A percentile compares a stretch with the other conserved stretches of the same genome.
These are phyloP conservation scores for Mycena maculata DNA, from an alignment of 768 basidiomycete genomes.

Conservation along the genomic window DNA sequence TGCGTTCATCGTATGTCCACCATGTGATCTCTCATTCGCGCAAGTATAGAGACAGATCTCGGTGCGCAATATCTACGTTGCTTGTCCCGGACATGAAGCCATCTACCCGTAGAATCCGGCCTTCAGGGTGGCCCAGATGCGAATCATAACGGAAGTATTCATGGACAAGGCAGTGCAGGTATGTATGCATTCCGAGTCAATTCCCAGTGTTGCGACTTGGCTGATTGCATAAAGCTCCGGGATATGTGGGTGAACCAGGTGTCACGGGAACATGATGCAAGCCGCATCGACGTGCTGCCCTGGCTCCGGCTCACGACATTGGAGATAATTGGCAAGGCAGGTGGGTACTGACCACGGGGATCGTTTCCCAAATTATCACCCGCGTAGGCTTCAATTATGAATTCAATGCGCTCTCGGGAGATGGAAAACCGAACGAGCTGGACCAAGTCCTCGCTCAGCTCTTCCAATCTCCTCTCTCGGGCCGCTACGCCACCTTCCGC, in stretches of 20 bases:
- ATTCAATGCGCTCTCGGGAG: constrained; percentile 45
- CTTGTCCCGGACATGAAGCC: too few species aligned
- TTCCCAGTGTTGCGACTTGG: too few species aligned
- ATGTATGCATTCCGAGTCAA: neutral
- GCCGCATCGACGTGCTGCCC: constrained; percentile 44
- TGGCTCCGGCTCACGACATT: constrained; percentile 52
- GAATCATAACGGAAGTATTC: constrained; percentile 51
- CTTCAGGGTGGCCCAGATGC: constrained; percentile 56
- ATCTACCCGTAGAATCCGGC: constrained; percentile 52
- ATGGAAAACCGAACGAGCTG: constrained; percentile 44
- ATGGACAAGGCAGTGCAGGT: constrained; percentile 50
- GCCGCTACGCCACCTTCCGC: constrained; percentile 18
- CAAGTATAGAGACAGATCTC: neutral
- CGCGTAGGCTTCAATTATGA: constrained; percentile 51
- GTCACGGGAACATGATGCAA: constrained; percentile 25
- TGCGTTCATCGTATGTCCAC: neutral
- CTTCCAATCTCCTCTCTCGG: constrained; percentile 28
- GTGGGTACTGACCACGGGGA: constrained; percentile 29
- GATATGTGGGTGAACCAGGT: constrained; percentile 46
- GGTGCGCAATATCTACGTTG: too few species aligned
- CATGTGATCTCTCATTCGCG: neutral
- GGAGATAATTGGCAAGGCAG: constrained; percentile 56
- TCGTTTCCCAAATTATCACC: neutral
- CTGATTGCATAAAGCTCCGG: constrained; percentile 39
- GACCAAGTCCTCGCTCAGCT: constrained; percentile 47